Evolutionary conservation across 306 rosid genomes (phyloP).

Genomic region (Arachis hypogaea): DNA sequence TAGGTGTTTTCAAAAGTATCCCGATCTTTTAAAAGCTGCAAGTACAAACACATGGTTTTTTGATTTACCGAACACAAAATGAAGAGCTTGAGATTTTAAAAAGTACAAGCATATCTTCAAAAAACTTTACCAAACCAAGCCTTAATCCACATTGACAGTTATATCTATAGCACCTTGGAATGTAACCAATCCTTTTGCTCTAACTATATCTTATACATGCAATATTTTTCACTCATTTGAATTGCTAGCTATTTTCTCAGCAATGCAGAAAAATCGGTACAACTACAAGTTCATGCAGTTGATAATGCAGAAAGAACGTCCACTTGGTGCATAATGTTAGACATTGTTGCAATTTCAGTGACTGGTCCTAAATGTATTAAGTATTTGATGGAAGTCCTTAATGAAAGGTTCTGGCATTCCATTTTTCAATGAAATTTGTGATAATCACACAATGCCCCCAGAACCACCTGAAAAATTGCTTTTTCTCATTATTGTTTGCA

Average conservation of each 20-base stretch:
- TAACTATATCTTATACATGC: background rate
- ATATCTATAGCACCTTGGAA: background rate
- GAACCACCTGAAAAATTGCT: constrained; percentile 1
- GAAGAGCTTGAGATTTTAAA: too few species aligned
- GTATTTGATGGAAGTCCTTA: constrained; percentile 45
- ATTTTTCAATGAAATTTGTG: background rate
- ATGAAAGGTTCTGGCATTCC: background rate
- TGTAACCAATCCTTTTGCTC: background rate
- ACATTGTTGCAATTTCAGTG: background rate
- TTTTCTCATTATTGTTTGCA: constrained; percentile 10
- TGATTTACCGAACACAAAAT: too few species aligned
- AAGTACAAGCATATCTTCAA: too few species aligned
- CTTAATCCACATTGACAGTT: background rate
- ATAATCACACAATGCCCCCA: constrained; percentile 1
- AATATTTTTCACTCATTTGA: background rate
- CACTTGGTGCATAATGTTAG: background rate
- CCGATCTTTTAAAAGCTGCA: too few species aligned
- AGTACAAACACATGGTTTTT: too few species aligned
- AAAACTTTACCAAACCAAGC: background rate
- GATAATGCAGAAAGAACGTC: background rate
- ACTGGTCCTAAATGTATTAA: background rate
- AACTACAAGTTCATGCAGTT: constrained; percentile 14
- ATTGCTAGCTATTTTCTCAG: background rate
- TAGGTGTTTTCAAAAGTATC: too few species aligned
- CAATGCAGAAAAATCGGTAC: background rate